A percentile compares a stretch with the other conserved stretches of the same genome.
Conservation (phyloP, 495 filamentous ascomycete genomes). For the Xeromyces bisporus region DNA sequence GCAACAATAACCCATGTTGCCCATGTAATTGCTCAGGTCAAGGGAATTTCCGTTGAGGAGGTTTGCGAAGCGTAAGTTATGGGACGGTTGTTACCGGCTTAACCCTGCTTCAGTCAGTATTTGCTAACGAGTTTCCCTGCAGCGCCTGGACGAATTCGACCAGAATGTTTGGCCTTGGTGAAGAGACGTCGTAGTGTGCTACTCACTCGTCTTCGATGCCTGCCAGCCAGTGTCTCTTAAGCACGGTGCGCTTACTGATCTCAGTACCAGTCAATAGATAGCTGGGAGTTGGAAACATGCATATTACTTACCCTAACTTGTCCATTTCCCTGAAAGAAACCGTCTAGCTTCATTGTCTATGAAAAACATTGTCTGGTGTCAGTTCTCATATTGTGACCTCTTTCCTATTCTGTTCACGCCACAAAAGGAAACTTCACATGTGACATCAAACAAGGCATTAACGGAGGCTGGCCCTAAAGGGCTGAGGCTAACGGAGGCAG, state of each 20-base stretch:
- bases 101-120: not conserved
- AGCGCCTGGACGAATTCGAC: conserved; percentile 71
- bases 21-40: conserved; percentile 67
- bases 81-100: too few relatives aligned
- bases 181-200: conserved; percentile 9
- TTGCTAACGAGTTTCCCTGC: not conserved
- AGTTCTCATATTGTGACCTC: too few relatives aligned
- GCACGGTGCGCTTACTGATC: too few relatives aligned
- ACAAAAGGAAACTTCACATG: too few relatives aligned
- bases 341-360: not conserved
- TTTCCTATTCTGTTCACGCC: too few relatives aligned
- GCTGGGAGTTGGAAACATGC: not conserved
- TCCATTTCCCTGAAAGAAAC: not conserved
- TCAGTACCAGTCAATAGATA: not conserved
- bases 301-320: not conserved
- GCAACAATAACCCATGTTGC: conserved; percentile 72
- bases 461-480: too few relatives aligned
- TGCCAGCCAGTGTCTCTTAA: not conserved
- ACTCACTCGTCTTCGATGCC: not conserved
- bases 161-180: conserved; percentile 60
- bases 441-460: too few relatives aligned
- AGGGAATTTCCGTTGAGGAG: conserved; percentile 60
- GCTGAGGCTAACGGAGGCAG: too few relatives aligned
- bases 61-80: conserved; percentile 60
- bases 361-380: conserved; percentile 1